phyloP scores from a whole-genome alignment of 495 filamentous ascomycete species.

The Tuber umbilicatum region DNA sequence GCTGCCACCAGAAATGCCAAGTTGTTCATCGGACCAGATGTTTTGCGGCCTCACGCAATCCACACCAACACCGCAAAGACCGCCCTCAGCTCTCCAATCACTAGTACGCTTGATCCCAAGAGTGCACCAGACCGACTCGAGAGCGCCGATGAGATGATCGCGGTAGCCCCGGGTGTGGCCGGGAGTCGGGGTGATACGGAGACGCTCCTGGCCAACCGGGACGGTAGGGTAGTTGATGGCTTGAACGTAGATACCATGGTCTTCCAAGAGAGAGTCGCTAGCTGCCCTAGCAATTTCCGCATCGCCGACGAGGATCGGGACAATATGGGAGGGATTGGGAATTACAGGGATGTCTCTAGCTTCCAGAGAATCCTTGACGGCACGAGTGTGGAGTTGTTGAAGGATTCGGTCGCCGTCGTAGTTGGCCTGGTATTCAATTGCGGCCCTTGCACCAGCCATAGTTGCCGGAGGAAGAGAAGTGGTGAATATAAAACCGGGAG shows the following conservation, averaged over 20 bases:
- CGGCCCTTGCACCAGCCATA: conserved; percentile 87
- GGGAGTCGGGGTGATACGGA: conserved; percentile 91
- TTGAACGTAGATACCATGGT: conserved; percentile 92
- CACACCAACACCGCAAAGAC: conserved; percentile 86
- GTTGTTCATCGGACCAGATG: conserved; percentile 83
- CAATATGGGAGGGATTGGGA: conserved; percentile 92
- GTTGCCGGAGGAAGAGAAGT: conserved; percentile 91
- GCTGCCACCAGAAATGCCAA: conserved; percentile 56
- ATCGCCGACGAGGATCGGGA: conserved; percentile 88
- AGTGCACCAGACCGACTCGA: conserved; percentile 79
- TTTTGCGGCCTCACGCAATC: conserved; percentile 55
- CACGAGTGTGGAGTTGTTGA: conserved; percentile 91
- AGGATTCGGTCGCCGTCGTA: conserved; percentile 76
- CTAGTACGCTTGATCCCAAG: conserved; percentile 84
- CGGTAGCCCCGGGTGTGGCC: conserved; percentile 77
- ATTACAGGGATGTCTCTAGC: conserved; percentile 90
- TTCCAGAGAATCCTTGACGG: conserved; percentile 72
- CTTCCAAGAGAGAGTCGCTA: conserved; percentile 76
- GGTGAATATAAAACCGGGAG: conserved; percentile 97
- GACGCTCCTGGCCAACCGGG: conserved; percentile 86
- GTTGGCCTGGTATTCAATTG: conserved; percentile 84
- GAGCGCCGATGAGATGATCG: conserved; percentile 73
- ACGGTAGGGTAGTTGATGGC: conserved; percentile 99
- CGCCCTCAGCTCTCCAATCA: conserved; percentile 84
- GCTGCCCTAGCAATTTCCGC: conserved; percentile 89